phyloP scores from a whole-genome alignment of 192 early-diverging fungal genomes.

The Gonapodya sp. region DNA sequence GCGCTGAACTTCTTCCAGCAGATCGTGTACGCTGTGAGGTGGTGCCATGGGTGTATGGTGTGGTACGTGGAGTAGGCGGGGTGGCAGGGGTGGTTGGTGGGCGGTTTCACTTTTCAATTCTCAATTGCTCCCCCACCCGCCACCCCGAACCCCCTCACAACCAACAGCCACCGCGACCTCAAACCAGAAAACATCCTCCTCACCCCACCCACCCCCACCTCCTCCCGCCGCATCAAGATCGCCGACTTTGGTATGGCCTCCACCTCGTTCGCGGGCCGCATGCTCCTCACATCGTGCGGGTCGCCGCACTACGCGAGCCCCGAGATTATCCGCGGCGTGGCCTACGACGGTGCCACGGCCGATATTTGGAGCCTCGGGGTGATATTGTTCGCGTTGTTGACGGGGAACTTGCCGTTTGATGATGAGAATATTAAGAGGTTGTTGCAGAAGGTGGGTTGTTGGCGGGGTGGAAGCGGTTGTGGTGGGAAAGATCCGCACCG shows the following conservation, averaged over 20 bases:
- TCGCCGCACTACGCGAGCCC: slow-evolving; percentile 67
- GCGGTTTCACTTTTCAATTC: not conserved
- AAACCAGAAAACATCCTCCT: slow-evolving; percentile 41
- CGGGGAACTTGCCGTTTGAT: slow-evolving; percentile 65
- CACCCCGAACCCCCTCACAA: not conserved
- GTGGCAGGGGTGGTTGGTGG: not conserved
- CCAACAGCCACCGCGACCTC: slow-evolving; percentile 47
- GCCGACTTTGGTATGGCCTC: not conserved
- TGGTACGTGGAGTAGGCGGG: slow-evolving; percentile 32
- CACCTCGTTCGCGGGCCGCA: not conserved
- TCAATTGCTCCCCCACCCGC: not conserved
- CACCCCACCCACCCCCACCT: no score
- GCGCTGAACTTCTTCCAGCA: slow-evolving; percentile 91
- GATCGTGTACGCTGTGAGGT: slow-evolving; percentile 88
- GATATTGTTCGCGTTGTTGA: slow-evolving; percentile 62
- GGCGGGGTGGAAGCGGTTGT: not conserved
- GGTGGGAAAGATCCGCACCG: not conserved
- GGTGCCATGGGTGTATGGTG: slow-evolving; percentile 89
- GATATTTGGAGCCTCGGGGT: slow-evolving; percentile 70
- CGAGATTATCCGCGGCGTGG: slow-evolving; percentile 54
- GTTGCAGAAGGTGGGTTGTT: slow-evolving; percentile 41
- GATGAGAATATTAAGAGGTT: slow-evolving; percentile 59
- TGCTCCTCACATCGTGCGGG: slow-evolving; percentile 19
- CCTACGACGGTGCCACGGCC: slow-evolving; percentile 53
- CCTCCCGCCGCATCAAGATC: slow-evolving; percentile 28